A percentile compares a stretch with the other conserved stretches of the same genome.
Evolutionary conservation across 2,329 filamentous ascomycete genomes (phyloP).

Genomic region (Bimuria novae-zelandiae): DNA sequence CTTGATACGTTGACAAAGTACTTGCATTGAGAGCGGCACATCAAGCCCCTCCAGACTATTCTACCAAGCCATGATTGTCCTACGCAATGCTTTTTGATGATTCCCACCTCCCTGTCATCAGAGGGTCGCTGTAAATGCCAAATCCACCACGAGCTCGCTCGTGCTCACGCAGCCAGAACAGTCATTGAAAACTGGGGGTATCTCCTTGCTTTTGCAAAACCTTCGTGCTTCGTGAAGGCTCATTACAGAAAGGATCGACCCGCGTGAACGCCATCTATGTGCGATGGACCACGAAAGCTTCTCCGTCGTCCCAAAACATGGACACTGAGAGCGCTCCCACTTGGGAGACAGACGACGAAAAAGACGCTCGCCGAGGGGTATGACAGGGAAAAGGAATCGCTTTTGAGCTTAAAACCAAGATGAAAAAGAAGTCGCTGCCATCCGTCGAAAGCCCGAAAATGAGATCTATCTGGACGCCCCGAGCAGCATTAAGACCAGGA

Average conservation of each 20-base stretch:
- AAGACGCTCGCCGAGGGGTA: constrained; percentile 36
- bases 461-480: constrained; percentile 46
- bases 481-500: constrained; percentile 47
- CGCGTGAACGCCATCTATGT: constrained; percentile 48
- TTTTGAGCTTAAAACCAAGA: constrained; percentile 42
- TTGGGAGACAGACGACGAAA: constrained; percentile 31
- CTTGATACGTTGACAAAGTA: constrained; percentile 11
- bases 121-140: constrained; percentile 34
- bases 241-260: constrained; percentile 36
- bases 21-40: constrained; percentile 32
- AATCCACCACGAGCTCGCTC: constrained; percentile 35
- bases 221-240: constrained; percentile 27
- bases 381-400: constrained; percentile 44
- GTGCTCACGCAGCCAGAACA: constrained; percentile 17
- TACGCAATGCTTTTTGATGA: constrained; percentile 44
- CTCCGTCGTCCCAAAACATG: constrained; percentile 39
- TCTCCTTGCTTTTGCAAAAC: constrained; percentile 37
- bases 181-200: constrained; percentile 36
- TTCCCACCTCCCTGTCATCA: constrained; percentile 44
- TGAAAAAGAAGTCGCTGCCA: constrained; percentile 40
- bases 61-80: constrained; percentile 40
- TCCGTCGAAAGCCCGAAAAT: constrained; percentile 43
- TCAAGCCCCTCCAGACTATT: constrained; percentile 30
- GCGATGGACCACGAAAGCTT: constrained; percentile 40
- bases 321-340: constrained; percentile 30